These are phyloP conservation scores for Ambrosia hybrid DNA, from an alignment of 140 eudicot genomes.

Conservation along the genomic window DNA sequence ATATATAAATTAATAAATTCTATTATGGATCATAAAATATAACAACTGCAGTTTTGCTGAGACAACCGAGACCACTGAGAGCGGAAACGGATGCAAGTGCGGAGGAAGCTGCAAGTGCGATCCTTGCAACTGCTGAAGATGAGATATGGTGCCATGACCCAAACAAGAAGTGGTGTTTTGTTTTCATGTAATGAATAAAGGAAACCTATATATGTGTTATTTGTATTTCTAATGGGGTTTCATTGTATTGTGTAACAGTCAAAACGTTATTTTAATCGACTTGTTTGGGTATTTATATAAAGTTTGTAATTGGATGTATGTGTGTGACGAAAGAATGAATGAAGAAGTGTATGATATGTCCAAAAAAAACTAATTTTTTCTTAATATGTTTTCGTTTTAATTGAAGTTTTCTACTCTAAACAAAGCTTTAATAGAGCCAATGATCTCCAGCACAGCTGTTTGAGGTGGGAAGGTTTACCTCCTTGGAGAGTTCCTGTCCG, in stretches of 20 bases:
- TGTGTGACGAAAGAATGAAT: background rate
- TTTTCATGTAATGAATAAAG: conserved; percentile 35
- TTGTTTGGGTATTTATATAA: conserved; percentile 33
- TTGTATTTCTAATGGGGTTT: conserved; percentile 30
- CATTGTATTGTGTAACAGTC: conserved; percentile 25
- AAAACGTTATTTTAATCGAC: conserved; percentile 7
- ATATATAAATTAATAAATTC: too few relatives aligned
- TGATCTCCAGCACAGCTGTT: too few relatives aligned
- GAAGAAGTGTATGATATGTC: background rate
- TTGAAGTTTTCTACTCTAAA: background rate
- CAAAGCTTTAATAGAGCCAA: too few relatives aligned
- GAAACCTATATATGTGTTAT: conserved; percentile 19
- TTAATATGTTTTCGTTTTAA: background rate
- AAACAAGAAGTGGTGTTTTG: conserved; percentile 16
- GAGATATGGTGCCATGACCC: conserved; percentile 1
- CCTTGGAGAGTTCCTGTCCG: too few relatives aligned
- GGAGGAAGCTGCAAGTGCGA: conserved; percentile 37
- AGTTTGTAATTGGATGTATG: background rate
- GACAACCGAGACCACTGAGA: conserved; percentile 56
- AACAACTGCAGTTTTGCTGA: conserved; percentile 45
- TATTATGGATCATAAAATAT: background rate
- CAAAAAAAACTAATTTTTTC: background rate
- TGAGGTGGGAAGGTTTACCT: too few relatives aligned
- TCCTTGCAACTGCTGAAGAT: conserved; percentile 19
- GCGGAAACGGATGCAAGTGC: conserved; percentile 78